phyloP scores from a whole-genome alignment of 176 grass and related monocot genomes.

The Rhynchospora tenuis region DNA sequence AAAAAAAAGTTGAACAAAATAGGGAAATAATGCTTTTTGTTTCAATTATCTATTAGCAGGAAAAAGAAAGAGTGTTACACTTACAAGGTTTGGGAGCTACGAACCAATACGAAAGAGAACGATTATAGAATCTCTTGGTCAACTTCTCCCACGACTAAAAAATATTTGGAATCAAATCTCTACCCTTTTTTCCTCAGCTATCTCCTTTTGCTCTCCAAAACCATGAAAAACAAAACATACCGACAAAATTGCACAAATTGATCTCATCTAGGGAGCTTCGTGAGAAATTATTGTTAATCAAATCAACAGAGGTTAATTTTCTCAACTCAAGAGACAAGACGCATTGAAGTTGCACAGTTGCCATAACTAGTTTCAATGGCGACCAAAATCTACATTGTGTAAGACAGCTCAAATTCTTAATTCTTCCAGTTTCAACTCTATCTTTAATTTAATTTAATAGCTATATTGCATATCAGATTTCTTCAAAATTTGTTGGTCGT shows the following conservation, averaged over 20 bases:
- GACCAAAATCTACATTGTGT: conserved; percentile 64
- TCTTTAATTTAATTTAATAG: neutral
- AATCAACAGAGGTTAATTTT: neutral
- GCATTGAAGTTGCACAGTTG: neutral
- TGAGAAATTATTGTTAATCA: neutral
- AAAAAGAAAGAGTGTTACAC: too few species aligned
- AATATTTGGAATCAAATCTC: neutral
- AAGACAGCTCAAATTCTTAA: conserved; percentile 5
- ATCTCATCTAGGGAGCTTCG: neutral
- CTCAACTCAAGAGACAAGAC: neutral
- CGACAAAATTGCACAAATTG: neutral
- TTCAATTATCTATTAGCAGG: too few species aligned
- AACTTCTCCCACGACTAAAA: neutral
- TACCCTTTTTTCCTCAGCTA: neutral
- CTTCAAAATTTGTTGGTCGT: neutral
- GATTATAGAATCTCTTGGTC: neutral
- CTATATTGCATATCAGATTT: neutral
- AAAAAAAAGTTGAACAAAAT: too few species aligned
- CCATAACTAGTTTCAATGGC: neutral
- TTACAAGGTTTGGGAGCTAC: neutral
- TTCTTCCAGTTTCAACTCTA: neutral
- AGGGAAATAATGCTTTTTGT: too few species aligned
- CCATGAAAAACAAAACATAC: neutral
- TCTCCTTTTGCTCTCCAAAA: neutral
- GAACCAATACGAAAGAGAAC: neutral